Conservation (phyloP, 139 green algal species). For the Chlamydomonas schloesseri region DNA sequence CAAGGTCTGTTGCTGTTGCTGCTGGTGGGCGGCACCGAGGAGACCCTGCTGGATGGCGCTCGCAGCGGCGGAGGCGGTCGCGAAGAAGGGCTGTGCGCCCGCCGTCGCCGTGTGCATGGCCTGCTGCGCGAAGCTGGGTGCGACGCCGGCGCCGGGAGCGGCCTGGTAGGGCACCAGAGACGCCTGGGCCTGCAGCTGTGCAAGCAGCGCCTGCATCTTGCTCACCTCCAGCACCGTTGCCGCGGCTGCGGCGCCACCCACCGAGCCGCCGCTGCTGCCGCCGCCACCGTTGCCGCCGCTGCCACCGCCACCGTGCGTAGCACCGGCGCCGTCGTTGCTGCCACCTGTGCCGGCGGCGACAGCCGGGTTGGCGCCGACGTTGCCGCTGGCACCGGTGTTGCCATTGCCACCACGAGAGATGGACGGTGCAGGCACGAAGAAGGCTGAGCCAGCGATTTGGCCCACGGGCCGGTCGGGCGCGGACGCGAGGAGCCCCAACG, state of each 20-base stretch:
- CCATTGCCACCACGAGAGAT: neutral
- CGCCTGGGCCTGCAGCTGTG: constrained; percentile 30
- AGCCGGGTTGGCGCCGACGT: too few species aligned
- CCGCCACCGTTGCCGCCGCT: neutral
- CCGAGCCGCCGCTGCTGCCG: neutral
- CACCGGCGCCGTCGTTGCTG: too few species aligned
- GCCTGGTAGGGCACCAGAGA: neutral
- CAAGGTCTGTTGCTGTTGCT: too few species aligned
- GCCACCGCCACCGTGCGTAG: neutral
- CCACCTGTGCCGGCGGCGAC: too few species aligned
- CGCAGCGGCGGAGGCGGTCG: neutral
- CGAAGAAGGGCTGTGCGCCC: constrained; percentile 12
- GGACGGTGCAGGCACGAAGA: constrained; percentile 11
- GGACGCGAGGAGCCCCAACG: neutral
- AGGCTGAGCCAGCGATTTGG: constrained; percentile 14
- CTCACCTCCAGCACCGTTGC: neutral
- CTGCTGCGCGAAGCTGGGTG: constrained; percentile 11
- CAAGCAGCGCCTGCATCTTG: neutral
- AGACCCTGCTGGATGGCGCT: constrained; percentile 10
- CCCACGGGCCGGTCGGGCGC: neutral
- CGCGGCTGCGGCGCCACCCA: neutral
- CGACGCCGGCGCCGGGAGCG: neutral
- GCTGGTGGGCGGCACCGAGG: neutral
- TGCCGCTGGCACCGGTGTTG: neutral
- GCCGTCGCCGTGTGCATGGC: neutral